Evolutionary conservation across 108 stramenopile genomes (phyloP).

Genomic region (Halocafeteria seosinensis): DNA sequence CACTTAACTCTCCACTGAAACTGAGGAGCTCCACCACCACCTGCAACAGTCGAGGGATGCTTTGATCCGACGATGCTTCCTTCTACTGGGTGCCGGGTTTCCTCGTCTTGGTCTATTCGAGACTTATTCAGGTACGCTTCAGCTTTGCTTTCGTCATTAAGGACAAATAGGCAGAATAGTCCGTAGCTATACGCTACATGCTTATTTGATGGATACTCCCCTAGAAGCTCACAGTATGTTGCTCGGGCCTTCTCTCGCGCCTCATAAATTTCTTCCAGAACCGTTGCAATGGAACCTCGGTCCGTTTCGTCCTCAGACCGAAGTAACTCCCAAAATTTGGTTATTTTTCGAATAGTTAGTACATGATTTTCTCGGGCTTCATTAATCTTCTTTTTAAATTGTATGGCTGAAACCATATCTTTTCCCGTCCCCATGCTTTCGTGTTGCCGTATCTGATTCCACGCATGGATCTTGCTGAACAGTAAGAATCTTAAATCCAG

Average conservation of each 20-base stretch:
- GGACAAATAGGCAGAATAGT: neutral
- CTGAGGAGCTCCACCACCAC: no score
- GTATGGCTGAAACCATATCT: neutral
- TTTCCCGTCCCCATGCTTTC: neutral
- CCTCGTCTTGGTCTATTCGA: no score
- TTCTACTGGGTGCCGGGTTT: no score
- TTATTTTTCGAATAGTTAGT: neutral
- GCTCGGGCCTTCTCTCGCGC: neutral
- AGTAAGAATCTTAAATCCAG: neutral
- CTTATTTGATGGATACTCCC: neutral
- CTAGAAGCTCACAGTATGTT: neutral
- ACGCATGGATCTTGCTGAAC: neutral
- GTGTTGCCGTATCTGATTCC: neutral
- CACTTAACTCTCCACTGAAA: no score
- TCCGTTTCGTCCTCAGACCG: neutral
- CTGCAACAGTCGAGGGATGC: no score
- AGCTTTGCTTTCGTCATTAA: neutral
- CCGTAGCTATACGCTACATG: neutral
- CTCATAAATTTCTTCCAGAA: neutral
- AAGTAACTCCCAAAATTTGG: neutral
- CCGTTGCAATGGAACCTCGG: neutral
- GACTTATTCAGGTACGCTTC: no score
- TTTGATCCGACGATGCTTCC: no score
- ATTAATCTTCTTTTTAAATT: neutral
- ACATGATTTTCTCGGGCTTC: neutral